Evolutionary conservation across 1,284 basidiomycete species (phyloP).

Genomic region (Fomitopsis schrenkii): DNA sequence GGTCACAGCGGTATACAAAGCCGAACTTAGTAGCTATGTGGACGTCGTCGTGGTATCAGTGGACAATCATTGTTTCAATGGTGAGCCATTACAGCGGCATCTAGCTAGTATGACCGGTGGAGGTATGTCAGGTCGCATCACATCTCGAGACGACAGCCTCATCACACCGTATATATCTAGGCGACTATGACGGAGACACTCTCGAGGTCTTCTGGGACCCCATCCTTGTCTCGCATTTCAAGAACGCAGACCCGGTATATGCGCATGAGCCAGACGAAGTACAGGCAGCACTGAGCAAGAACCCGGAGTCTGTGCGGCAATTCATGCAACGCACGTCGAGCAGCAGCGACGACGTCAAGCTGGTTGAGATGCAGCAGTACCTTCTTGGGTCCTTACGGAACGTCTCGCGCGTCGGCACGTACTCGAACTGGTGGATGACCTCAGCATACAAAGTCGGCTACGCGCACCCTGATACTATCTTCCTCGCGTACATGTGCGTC

Average conservation of each 20-base stretch:
- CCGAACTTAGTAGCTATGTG: constrained; percentile 25
- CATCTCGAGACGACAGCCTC: neutral
- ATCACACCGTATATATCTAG: constrained; percentile 15
- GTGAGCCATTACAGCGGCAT: constrained; percentile 18
- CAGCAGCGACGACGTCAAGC: constrained; percentile 14
- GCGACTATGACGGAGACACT: constrained; percentile 45
- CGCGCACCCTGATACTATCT: constrained; percentile 39
- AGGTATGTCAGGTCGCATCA: constrained; percentile 20
- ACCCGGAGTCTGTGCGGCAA: constrained; percentile 40
- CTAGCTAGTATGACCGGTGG: constrained; percentile 37
- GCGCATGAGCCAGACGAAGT: constrained; percentile 43
- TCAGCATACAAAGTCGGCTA: constrained; percentile 51
- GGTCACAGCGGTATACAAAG: constrained; percentile 33
- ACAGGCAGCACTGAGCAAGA: constrained; percentile 34
- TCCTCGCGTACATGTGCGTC: constrained; percentile 57
- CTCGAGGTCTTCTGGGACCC: constrained; percentile 37
- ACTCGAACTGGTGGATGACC: constrained; percentile 54
- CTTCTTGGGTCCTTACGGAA: constrained; percentile 46
- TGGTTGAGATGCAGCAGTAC: constrained; percentile 40
- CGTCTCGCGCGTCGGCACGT: constrained; percentile 45
- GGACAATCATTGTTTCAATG: constrained; percentile 21
- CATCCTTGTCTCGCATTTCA: constrained; percentile 44
- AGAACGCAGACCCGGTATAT: constrained; percentile 41
- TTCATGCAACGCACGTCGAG: constrained; percentile 26
- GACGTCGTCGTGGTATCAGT: constrained; percentile 39